Evolutionary conservation across 441 rosid species (phyloP), one percentile per base, ranked within the genome.

Genomic region (Hura crepitans): DNA sequence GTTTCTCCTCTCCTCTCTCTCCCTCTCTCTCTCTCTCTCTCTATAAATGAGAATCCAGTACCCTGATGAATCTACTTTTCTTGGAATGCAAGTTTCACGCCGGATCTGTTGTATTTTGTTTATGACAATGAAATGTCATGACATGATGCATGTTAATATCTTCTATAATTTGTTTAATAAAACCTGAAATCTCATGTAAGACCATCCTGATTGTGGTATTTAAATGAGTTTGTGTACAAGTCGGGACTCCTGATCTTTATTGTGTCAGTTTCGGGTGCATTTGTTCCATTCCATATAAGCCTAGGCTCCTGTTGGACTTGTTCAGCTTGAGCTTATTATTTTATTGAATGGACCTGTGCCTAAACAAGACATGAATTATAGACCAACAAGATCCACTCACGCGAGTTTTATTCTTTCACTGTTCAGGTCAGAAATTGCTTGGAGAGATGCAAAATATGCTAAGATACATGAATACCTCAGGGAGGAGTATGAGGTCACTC

Each of bases 401-500:
- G 55, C 64, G 28, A 25, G 18, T 62, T 63, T 14, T 30, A n/a
- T 60, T 74, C 39, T 76, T 73, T 39, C 65, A 17, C 68, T 55
- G 50, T 79, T 20, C 84, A 91, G 98, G 78, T 91, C 97, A 30
- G 97, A 93, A 82, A 93, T 93, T 78, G 98, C 97, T 73, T 93
- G 97, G 98, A 87, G 92, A 77, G 92, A 89, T 79, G 98, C 96
- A 62, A 93, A 87, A 80, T 91, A 89, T 78, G 93, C 96, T 72
- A 95, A 83, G 78, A 93, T 91, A 82, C 80, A 85, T 2, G 98
- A 93, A 79, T 93, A 88, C 83, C 88, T 91, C 30, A 81, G 91
- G 77, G 98, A 93, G 80, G 98, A 93, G 82, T 93, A 86, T 23
- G 96, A 93, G 79, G 90, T 93, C 28, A 86, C 93, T 43, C 98